Conservation (phyloP, 257 asterid genomes). For the Parsonsia alboflavescens region DNA sequence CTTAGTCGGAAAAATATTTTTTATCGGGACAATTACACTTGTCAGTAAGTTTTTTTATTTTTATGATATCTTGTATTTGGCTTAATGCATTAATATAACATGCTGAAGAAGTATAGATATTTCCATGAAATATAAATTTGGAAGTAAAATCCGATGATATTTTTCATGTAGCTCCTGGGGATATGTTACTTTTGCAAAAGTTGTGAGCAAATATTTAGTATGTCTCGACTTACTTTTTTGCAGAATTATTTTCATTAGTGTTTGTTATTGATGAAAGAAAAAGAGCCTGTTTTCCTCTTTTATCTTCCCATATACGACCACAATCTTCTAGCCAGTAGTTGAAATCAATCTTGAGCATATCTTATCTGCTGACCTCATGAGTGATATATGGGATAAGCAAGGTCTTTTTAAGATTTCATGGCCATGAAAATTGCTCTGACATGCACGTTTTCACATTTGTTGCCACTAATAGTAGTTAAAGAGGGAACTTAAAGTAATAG, state of each 20-base stretch:
- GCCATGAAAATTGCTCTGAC: too few relatives aligned
- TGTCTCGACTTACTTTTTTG: neutral
- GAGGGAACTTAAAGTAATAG: too few relatives aligned
- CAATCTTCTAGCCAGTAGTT: neutral
- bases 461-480: too few relatives aligned
- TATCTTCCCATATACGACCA: neutral
- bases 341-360: neutral
- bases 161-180: neutral
- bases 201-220: neutral
- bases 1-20: constrained; percentile 85
- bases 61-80: neutral
- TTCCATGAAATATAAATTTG: neutral
- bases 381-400: neutral
- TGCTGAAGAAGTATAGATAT: neutral
- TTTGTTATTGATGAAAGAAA: neutral
- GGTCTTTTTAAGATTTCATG: neutral
- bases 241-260: neutral
- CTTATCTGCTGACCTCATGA: neutral
- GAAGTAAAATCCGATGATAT: neutral
- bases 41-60: constrained; percentile 68
- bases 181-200: neutral
- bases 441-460: too few relatives aligned
- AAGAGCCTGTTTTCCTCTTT: neutral
- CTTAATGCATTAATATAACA: neutral
- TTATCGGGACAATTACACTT: constrained; percentile 66